Evolutionary conservation across 2,329 filamentous ascomycete species (phyloP).

Genomic region (Aspergillus persii): DNA sequence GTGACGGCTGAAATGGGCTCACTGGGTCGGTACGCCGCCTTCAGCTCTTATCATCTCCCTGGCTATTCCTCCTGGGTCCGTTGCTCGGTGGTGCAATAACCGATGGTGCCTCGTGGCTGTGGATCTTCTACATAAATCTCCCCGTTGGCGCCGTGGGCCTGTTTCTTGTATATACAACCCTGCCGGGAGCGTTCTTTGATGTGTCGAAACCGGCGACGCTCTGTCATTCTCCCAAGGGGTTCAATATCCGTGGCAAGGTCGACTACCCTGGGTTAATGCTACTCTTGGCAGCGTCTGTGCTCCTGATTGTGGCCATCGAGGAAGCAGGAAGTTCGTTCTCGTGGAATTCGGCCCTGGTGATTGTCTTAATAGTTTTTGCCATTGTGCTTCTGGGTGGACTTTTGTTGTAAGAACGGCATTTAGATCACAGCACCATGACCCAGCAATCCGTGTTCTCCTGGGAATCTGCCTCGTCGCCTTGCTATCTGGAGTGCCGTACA

Average conservation of each 20-base stretch:
- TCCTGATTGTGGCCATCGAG: constrained; percentile 1
- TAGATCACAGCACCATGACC: background rate
- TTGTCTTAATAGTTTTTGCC: background rate
- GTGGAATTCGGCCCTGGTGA: background rate
- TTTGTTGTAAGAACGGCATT: background rate
- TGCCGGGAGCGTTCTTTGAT: background rate
- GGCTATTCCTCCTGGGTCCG: too few relatives aligned
- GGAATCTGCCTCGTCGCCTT: too few relatives aligned
- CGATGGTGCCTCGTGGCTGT: too few relatives aligned
- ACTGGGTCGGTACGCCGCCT: too few relatives aligned
- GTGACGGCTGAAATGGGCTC: too few relatives aligned
- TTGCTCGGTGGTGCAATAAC: too few relatives aligned
- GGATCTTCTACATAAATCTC: background rate
- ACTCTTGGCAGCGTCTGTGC: background rate
- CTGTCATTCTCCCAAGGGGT: background rate
- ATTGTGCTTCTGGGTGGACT: background rate
- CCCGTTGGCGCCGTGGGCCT: background rate
- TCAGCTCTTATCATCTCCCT: too few relatives aligned
- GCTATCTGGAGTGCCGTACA: too few relatives aligned
- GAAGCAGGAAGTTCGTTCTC: background rate
- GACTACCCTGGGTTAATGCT: background rate
- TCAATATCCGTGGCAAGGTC: background rate
- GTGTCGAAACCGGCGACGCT: background rate
- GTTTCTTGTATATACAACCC: background rate
- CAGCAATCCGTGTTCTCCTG: background rate